Percentiles rank a stretch among this genome's conserved stretches.
phyloP scores from a whole-genome alignment of 441 rosid species.

The Eruca vesicaria region DNA sequence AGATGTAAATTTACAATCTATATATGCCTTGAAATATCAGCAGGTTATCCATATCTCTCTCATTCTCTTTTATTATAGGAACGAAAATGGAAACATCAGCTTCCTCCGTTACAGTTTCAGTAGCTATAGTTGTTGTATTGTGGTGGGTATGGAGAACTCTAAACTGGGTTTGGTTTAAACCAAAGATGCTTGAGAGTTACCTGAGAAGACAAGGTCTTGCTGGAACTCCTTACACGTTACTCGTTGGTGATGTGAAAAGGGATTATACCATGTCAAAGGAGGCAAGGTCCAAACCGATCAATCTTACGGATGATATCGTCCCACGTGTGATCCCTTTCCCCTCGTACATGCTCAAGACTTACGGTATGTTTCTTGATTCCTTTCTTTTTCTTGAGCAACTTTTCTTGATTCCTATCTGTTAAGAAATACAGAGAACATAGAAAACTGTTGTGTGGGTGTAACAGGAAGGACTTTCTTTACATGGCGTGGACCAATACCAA shows the following conservation, averaged over 20 bases:
- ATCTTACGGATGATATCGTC: slow-evolving; percentile 16
- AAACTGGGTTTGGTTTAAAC: slow-evolving; percentile 32
- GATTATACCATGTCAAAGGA: slow-evolving; percentile 12
- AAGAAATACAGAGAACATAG: no score
- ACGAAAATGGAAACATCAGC: neutral
- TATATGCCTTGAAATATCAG: neutral
- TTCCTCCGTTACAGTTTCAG: slow-evolving; percentile 13
- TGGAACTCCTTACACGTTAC: slow-evolving; percentile 30
- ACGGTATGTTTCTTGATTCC: slow-evolving; percentile 27
- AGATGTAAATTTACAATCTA: neutral
- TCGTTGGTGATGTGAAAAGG: slow-evolving; percentile 29
- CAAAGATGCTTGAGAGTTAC: slow-evolving; percentile 32
- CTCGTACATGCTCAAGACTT: slow-evolving; percentile 19
- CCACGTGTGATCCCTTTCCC: slow-evolving; percentile 17
- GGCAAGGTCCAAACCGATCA: slow-evolving; percentile 31
- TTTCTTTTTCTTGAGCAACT: no score
- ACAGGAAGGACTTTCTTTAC: slow-evolving; percentile 41
- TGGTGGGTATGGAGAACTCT: slow-evolving; percentile 33
- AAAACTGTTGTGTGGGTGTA: neutral
- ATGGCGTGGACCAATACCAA: slow-evolving; percentile 45
- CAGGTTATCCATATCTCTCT: neutral
- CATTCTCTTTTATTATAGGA: neutral
- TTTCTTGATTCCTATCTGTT: neutral
- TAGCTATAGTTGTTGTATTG: neutral
- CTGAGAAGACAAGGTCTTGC: slow-evolving; percentile 30